Base-by-base conservation (phyloP, 352 stramenopile genomes). In the Globisporangium heterothallicum region DNA sequence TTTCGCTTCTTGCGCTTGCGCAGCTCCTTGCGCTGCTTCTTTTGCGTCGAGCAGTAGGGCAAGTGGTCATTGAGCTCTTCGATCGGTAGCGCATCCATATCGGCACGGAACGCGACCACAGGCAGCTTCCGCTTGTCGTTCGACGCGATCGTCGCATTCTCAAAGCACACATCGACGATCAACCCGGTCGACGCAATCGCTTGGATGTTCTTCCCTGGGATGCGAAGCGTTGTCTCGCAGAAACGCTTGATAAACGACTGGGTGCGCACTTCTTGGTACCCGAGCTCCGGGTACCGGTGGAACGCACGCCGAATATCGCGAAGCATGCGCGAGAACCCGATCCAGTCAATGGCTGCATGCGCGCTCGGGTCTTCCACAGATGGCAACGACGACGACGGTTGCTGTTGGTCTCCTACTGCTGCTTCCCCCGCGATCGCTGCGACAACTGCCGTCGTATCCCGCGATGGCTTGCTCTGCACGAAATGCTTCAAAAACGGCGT, bases 51-150 rank as follows among this genome's bases (percentile, higher is more conserved):
- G 45, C 75, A 86, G 47, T 91, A 91, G 2, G 79, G 70, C 56
- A 93, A 58, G 58, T 90, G 76, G 14, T 87, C 66, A 44, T 90
- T 93, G 48, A 84, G 52, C 53, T 94, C 83, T 57, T 88, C 63
- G 59, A 98, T 97, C 4, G 94, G 93, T 13, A 98, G 63, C 13
- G 88, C 94, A 66, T 98, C 95, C 86, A 98, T 98, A 64, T 98
- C 95, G 7, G 95, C 90, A 40, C 95, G 79, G 44, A 99, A 85
- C 4, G 95, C 80, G 6, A 99, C 56, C 42, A 95, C 94, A 1
- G 89, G 92, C 12, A 81, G 44, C 49, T 81, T 82, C 42, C 76
- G 68, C 30, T 78, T 74, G 27, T 88, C 84, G 18, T 52, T 70
- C 0, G 53, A 21, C 0, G 67, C 51, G 45, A 88, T 66, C 8